Evolutionary conservation across 2,329 filamentous ascomycete genomes (phyloP).

Genomic region (Colletotrichum tropicale): DNA sequence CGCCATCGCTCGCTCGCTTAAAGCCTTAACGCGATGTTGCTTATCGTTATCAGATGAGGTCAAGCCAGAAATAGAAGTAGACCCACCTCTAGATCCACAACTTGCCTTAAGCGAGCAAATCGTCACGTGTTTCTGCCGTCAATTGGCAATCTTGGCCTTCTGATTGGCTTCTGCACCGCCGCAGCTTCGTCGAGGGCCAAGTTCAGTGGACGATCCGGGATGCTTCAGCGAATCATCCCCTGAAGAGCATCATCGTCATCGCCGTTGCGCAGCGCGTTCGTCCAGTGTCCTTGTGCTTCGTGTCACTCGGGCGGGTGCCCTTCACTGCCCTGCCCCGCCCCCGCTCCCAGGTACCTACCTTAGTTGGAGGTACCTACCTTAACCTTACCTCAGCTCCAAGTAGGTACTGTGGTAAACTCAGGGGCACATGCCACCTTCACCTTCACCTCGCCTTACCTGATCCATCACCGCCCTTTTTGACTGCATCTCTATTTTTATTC

Average conservation of each 20-base stretch:
- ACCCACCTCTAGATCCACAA: background rate
- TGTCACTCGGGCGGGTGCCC: background rate
- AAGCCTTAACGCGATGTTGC: background rate
- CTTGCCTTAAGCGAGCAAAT: background rate
- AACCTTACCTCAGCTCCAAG: background rate
- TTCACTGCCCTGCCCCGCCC: background rate
- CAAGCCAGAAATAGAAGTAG: background rate
- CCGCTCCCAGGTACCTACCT: background rate
- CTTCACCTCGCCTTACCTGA: background rate
- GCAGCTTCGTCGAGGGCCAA: background rate
- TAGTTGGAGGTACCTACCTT: background rate
- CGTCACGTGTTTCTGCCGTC: background rate
- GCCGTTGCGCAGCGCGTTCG: background rate
- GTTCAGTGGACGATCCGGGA: background rate
- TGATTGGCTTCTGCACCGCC: background rate
- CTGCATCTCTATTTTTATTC: background rate
- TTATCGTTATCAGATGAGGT: conserved; percentile 9
- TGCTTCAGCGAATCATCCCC: background rate
- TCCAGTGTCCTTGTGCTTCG: background rate
- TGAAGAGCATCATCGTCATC: background rate
- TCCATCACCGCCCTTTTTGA: background rate
- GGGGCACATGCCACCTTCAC: background rate
- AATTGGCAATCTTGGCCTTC: background rate
- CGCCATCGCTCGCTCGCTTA: background rate
- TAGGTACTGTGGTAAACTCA: background rate